A percentile compares a stretch with the other conserved stretches of the same genome.
Conservation (phyloP, 208 protist species). For the Acanthamoeba culbertsoni region DNA sequence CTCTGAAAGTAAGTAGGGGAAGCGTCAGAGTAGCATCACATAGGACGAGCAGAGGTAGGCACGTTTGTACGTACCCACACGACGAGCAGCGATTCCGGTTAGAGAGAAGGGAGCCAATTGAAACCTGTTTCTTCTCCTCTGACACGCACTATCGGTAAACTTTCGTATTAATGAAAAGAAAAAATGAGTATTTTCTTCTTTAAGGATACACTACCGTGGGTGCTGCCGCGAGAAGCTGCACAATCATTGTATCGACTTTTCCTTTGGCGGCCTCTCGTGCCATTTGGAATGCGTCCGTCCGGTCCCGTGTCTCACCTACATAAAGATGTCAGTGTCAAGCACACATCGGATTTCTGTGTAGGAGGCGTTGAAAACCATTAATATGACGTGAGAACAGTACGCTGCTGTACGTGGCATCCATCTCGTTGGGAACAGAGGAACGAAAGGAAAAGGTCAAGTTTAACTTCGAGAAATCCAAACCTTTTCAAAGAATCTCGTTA, state of each 20-base stretch:
- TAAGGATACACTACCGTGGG: background rate
- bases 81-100: background rate
- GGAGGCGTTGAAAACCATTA: background rate
- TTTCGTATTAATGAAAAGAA: no score
- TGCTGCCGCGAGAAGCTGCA: background rate
- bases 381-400: conserved; percentile 1
- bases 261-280: background rate
- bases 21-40: no score
- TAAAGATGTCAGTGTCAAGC: background rate
- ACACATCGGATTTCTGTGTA: no score
- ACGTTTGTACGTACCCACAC: background rate
- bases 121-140: background rate
- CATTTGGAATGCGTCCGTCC: background rate
- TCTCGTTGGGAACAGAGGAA: background rate
- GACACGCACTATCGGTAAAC: conserved; percentile 25
- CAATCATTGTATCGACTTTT: background rate
- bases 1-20: background rate
- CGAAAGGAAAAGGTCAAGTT: no score
- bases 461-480: no score
- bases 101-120: background rate
- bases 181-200: background rate
- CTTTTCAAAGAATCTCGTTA: background rate
- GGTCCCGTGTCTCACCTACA: background rate
- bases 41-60: background rate
- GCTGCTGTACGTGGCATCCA: background rate